Conservation (phyloP, 306 rosid genomes). For the Pueraria montana region DNA sequence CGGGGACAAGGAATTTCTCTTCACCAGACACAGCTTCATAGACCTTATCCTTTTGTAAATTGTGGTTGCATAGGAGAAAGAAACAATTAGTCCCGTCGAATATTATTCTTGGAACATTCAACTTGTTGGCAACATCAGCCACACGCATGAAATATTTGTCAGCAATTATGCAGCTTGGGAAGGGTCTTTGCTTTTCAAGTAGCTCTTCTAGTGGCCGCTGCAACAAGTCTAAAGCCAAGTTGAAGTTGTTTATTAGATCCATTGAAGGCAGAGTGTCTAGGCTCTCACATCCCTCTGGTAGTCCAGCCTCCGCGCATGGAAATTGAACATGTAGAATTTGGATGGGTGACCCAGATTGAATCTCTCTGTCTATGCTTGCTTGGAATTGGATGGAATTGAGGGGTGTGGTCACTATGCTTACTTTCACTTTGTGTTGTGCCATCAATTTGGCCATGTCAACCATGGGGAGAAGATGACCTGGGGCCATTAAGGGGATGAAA, state of each 20-base stretch:
- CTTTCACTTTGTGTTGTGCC: constrained; percentile 56
- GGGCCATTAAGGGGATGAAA: constrained; percentile 53
- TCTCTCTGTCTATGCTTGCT: constrained; percentile 48
- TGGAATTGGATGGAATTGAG: constrained; percentile 58
- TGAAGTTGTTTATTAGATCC: background rate
- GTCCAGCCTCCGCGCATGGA: constrained; percentile 6
- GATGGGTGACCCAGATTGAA: constrained; percentile 45
- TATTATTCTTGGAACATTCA: constrained; percentile 58
- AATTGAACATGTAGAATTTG: constrained; percentile 46
- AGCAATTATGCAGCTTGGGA: background rate
- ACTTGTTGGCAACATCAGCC: constrained; percentile 41
- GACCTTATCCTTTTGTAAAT: background rate
- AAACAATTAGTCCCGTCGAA: constrained; percentile 46
- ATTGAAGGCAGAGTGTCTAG: background rate
- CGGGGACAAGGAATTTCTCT: constrained; percentile 43
- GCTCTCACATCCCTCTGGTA: constrained; percentile 16
- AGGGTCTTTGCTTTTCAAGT: background rate
- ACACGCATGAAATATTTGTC: constrained; percentile 46
- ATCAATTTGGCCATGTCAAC: constrained; percentile 69
- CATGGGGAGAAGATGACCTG: constrained; percentile 79
- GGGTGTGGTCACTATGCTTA: constrained; percentile 68
- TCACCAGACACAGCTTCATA: constrained; percentile 23
- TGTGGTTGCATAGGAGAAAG: constrained; percentile 48
- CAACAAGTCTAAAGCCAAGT: background rate
- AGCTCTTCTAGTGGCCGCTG: background rate